Conservation (phyloP, 306 rosid species). For the Dryas drummondii region DNA sequence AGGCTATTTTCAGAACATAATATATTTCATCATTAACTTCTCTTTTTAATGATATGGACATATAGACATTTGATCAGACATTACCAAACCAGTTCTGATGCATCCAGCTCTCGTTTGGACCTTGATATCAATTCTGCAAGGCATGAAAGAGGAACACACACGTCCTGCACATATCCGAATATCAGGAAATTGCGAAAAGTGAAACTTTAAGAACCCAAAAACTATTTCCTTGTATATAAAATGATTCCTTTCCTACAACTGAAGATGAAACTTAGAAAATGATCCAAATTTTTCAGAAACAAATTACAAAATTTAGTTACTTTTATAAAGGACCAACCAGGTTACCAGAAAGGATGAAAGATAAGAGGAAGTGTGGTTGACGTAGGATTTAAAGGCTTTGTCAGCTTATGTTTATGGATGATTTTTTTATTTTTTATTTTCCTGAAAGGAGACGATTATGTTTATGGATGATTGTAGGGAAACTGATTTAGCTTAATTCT, state of each 20-base stretch:
- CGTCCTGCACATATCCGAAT: slow-evolving; percentile 56
- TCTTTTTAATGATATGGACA: neutral
- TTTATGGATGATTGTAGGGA: too few species aligned
- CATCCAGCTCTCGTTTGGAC: slow-evolving; percentile 79
- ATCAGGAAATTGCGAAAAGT: slow-evolving; percentile 5
- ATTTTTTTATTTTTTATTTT: too few species aligned
- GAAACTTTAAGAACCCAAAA: slow-evolving; percentile 5
- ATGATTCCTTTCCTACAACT: neutral
- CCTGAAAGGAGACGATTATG: too few species aligned
- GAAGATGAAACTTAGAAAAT: neutral
- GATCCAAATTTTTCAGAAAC: neutral
- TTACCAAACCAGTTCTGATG: slow-evolving; percentile 80
- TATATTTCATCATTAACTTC: neutral
- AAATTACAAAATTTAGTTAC: neutral
- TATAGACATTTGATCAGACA: slow-evolving; percentile 24
- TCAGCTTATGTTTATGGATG: too few species aligned
- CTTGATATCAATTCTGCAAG: slow-evolving; percentile 82
- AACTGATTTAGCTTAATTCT: too few species aligned
- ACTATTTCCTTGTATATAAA: slow-evolving; percentile 1
- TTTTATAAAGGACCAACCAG: neutral
- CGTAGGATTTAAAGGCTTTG: too few species aligned
- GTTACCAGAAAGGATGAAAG: neutral
- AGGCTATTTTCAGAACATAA: neutral
- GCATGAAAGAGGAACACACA: slow-evolving; percentile 88
- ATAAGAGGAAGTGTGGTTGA: too few species aligned